Base-by-base conservation (phyloP, 495 filamentous ascomycete genomes). In the Massariosphaeria phaeospora region DNA sequence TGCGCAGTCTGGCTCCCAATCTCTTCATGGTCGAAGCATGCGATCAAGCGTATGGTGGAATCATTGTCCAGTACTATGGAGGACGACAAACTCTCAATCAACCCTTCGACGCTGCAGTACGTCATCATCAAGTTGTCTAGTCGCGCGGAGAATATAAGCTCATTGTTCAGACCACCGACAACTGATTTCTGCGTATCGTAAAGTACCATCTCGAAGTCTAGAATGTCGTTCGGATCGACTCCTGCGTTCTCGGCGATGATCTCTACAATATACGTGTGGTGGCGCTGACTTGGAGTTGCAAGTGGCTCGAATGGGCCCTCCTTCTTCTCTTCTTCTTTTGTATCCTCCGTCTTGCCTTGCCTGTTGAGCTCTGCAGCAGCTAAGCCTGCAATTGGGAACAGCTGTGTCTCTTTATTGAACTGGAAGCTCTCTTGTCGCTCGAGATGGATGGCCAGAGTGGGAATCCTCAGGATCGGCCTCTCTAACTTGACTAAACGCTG, bases 1-100 rank as follows among this genome's bases (percentile, higher is more conserved):
- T 99, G 94, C 5, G 93, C 90, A 8, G 86, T 91, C 29, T 77
- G 78, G 57, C 87, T 94, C 40, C 93, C 94, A 64, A 97, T 91
- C 65, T 99, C 93, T 69, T 99, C 93, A 73, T 99, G 93, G 68
- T 99, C 93, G 68, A 97, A 99, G 61, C 90, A 83, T 20, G 89
- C 82, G 63, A 96, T 84, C 10, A 99, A 75, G 21, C 93, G 89
- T 64, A 97, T 96, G 33, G 79, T 81, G 2, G 79, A 71, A 61
- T 96, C 93, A 15, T 84, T 68, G 26, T 89, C 81, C 27, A 97
- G 76, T 0, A 80, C 71, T 1, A 75, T 70, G 2, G 75, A 59
- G 3, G 77, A 71, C n/a, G 70, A 71, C n/a, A 91, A 69, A 1
- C 89, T 95, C 33, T 83, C 76, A 62, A 97, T 89, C 49, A 99